Evolutionary conservation across 164 flowering plant species (phyloP).

Genomic region (Aristolochia californica): DNA sequence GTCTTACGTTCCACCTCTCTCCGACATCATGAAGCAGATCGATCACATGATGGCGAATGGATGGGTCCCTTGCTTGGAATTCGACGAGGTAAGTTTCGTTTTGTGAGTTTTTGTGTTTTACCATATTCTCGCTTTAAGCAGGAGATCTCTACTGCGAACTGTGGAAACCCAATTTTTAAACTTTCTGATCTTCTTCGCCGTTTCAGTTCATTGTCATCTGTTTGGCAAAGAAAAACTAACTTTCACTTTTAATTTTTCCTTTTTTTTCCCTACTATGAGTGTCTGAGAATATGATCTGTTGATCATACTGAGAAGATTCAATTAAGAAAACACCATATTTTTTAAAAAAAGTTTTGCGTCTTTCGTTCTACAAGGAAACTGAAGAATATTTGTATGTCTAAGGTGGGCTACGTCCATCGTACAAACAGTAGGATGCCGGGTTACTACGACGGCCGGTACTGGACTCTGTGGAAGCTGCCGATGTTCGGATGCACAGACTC

Average conservation of each 20-base stretch:
- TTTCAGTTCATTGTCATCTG: neutral
- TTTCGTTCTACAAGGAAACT: neutral
- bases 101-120: neutral
- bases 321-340: neutral
- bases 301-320: neutral
- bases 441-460: conserved; percentile 75
- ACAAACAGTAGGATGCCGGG: conserved; percentile 54
- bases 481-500: conserved; percentile 71
- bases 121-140: neutral
- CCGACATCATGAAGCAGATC: conserved; percentile 50
- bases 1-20: conserved; percentile 60
- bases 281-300: neutral
- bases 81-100: conserved; percentile 40
- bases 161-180: too few species aligned
- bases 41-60: conserved; percentile 58
- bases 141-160: neutral
- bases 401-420: conserved; percentile 45
- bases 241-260: neutral
- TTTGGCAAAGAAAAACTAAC: neutral
- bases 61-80: conserved; percentile 73
- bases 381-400: neutral
- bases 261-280: neutral
- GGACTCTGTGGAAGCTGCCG: conserved; percentile 77
- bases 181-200: neutral
- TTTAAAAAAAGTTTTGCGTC: neutral